A percentile compares a stretch with the other conserved stretches of the same genome.
Conservation (phyloP, 2,329 filamentous ascomycete genomes). For the Talaromyces verruculosus region DNA sequence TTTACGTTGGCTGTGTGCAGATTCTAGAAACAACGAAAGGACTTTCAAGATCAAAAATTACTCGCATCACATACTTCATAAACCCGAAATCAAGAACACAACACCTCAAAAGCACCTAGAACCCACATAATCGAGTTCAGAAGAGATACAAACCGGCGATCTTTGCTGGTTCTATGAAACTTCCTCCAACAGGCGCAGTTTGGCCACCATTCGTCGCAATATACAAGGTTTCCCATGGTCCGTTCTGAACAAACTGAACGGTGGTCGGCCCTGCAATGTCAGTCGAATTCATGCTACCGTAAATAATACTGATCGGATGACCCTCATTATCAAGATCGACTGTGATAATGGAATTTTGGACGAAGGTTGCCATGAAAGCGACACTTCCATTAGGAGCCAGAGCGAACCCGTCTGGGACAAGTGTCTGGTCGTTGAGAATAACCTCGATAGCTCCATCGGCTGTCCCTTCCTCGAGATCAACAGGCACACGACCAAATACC, state of each 20-base stretch:
- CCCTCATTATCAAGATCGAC: slow-evolving; percentile 19
- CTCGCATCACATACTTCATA: background rate
- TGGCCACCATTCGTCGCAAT: slow-evolving; percentile 24
- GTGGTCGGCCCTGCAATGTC: slow-evolving; percentile 24
- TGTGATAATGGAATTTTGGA: slow-evolving; percentile 22
- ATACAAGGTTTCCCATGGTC: slow-evolving; percentile 21
- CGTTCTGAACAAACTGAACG: slow-evolving; percentile 23
- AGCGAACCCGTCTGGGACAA: slow-evolving; percentile 25
- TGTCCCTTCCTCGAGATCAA: slow-evolving; percentile 22
- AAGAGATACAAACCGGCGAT: slow-evolving; percentile 15
- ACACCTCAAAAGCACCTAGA: background rate
- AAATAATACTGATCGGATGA: slow-evolving; percentile 8
- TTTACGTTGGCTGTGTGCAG: background rate
- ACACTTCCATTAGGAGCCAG: slow-evolving; percentile 22
- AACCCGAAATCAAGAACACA: background rate
- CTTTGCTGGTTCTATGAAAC: slow-evolving; percentile 21
- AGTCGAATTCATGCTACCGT: slow-evolving; percentile 20
- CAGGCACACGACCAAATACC: slow-evolving; percentile 25
- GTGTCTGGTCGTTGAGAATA: slow-evolving; percentile 19
- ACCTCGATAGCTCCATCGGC: slow-evolving; percentile 23
- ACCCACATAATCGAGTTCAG: background rate
- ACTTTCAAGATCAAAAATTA: background rate
- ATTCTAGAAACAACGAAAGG: background rate
- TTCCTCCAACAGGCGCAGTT: slow-evolving; percentile 20
- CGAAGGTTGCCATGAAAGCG: slow-evolving; percentile 24